Evolutionary conservation across 2,329 filamentous ascomycete genomes (phyloP).

Genomic region (Cytospora schulzeri): DNA sequence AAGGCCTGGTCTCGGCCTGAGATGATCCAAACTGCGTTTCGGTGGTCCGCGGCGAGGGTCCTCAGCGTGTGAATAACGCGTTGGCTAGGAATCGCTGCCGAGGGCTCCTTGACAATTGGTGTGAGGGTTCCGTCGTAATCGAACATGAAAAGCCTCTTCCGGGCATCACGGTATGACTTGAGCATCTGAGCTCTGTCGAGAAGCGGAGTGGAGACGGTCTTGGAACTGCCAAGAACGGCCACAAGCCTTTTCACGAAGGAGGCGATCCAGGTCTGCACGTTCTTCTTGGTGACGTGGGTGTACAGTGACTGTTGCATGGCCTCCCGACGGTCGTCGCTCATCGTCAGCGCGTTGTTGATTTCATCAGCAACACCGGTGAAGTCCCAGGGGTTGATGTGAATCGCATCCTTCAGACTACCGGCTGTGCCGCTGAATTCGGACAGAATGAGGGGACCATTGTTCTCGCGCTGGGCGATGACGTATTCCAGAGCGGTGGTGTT

Average conservation of each 20-base stretch:
- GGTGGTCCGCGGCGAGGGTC: slow-evolving; percentile 74
- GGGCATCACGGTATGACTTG: slow-evolving; percentile 71
- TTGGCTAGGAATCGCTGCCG: slow-evolving; percentile 84
- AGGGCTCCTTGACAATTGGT: slow-evolving; percentile 89
- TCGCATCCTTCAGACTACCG: slow-evolving; percentile 79
- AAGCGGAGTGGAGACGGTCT: slow-evolving; percentile 75
- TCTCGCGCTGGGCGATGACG: slow-evolving; percentile 86
- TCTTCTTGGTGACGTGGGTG: slow-evolving; percentile 81
- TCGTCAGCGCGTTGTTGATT: slow-evolving; percentile 79
- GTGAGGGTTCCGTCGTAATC: slow-evolving; percentile 98
- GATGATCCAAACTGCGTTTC: slow-evolving; percentile 97
- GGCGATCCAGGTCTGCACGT: slow-evolving; percentile 82
- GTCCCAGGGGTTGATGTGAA: slow-evolving; percentile 98
- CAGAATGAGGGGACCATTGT: slow-evolving; percentile 84
- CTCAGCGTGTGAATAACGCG: slow-evolving; percentile 79
- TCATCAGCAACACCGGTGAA: slow-evolving; percentile 79
- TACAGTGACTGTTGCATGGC: slow-evolving; percentile 76
- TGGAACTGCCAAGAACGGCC: slow-evolving; percentile 76
- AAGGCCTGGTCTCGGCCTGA: slow-evolving; percentile 93
- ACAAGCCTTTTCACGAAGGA: slow-evolving; percentile 78
- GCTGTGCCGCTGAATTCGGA: slow-evolving; percentile 97
- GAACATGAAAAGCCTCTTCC: slow-evolving; percentile 92
- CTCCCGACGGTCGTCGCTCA: slow-evolving; percentile 67
- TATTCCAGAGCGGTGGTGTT: slow-evolving; percentile 97
- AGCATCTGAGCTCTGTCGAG: slow-evolving; percentile 76